phyloP scores from a whole-genome alignment of 345 rosid genomes.

The Syzygium aromaticum region DNA sequence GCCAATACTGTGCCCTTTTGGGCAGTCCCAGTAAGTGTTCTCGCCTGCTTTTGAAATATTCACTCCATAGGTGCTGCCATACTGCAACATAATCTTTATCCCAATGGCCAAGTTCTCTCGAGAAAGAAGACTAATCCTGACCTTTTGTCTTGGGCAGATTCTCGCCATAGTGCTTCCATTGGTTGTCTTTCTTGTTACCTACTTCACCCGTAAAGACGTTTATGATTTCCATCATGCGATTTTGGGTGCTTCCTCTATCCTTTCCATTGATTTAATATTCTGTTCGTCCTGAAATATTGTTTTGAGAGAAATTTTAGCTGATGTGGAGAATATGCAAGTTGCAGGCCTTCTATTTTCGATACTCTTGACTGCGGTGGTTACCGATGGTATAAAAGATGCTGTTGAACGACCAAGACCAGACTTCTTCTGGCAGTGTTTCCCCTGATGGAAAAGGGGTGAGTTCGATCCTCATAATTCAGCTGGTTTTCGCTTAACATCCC shows the following conservation, averaged over 20 bases:
- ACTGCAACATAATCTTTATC: conserved; percentile 14
- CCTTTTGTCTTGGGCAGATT: conserved; percentile 13
- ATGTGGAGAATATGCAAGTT: background rate
- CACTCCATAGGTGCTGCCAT: background rate
- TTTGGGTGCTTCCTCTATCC: conserved; percentile 21
- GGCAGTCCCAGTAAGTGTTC: conserved; percentile 45
- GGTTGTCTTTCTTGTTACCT: conserved; percentile 24
- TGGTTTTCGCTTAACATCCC: background rate
- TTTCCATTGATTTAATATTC: background rate
- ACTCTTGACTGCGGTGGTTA: conserved; percentile 47
- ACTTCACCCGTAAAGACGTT: conserved; percentile 33
- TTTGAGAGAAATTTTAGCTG: background rate
- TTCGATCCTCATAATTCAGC: background rate
- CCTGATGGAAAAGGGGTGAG: conserved; percentile 46
- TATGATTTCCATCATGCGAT: conserved; percentile 59
- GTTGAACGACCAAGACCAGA: conserved; percentile 65
- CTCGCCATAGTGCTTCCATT: conserved; percentile 32
- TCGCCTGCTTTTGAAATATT: background rate
- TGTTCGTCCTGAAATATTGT: background rate
- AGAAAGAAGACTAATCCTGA: background rate
- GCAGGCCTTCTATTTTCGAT: conserved; percentile 40
- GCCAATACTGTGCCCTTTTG: conserved; percentile 48
- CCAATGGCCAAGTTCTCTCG: background rate
- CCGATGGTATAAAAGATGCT: conserved; percentile 54
- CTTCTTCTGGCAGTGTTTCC: conserved; percentile 60